These are phyloP conservation scores for Salvia hispanica DNA, from an alignment of 257 asterid species.

Conservation along the genomic window DNA sequence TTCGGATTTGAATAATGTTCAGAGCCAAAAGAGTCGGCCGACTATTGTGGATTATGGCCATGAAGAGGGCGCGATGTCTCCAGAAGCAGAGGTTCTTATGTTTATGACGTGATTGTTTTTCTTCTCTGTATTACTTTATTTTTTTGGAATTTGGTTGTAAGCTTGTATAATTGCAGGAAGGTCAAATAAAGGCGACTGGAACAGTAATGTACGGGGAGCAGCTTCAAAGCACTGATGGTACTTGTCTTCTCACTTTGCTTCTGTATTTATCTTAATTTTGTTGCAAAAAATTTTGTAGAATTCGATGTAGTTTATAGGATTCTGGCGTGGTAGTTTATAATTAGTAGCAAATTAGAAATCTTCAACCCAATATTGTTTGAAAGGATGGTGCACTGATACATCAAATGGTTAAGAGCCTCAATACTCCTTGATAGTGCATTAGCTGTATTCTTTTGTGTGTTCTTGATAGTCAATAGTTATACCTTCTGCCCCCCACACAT, in stretches of 20 bases:
- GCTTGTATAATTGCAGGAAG: constrained; percentile 59
- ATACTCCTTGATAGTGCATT: background rate
- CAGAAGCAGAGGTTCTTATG: constrained; percentile 75
- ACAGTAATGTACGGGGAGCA: constrained; percentile 58
- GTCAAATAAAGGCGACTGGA: constrained; percentile 57
- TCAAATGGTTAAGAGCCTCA: constrained; percentile 16
- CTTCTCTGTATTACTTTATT: background rate
- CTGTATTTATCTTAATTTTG: background rate
- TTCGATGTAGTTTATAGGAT: constrained; percentile 11
- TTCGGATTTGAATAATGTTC: constrained; percentile 35
- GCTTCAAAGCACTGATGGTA: constrained; percentile 63
- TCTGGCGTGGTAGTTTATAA: background rate
- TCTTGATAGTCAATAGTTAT: background rate
- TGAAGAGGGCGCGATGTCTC: constrained; percentile 84
- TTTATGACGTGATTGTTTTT: background rate
- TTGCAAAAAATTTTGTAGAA: constrained; percentile 3
- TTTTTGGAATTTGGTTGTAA: constrained; percentile 9
- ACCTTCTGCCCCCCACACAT: background rate
- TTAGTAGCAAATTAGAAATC: background rate
- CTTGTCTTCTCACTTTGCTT: constrained; percentile 22
- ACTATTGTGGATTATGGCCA: constrained; percentile 86
- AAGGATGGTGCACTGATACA: constrained; percentile 8
- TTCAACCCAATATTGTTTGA: background rate
- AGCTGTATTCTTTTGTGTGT: background rate
- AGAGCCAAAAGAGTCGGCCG: constrained; percentile 43